These are phyloP conservation scores for Claviceps pazoutovae DNA, from an alignment of 2,329 filamentous ascomycete species.

Conservation along the genomic window DNA sequence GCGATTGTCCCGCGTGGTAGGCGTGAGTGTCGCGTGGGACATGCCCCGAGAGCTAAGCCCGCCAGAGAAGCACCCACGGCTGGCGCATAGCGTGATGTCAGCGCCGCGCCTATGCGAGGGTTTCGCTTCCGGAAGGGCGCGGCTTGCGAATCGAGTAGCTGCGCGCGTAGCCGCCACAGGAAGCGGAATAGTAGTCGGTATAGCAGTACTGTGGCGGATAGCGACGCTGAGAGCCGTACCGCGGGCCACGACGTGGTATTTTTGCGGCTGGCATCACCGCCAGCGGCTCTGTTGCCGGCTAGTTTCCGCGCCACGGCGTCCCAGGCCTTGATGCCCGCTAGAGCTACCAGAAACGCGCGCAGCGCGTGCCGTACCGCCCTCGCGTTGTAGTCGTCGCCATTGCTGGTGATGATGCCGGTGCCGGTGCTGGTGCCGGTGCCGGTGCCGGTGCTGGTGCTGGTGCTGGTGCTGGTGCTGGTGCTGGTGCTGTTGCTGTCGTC, in stretches of 20 bases:
- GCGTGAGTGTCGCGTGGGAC: conserved; percentile 32
- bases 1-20: conserved; percentile 64
- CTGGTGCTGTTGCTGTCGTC: conserved; percentile 27
- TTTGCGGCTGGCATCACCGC: too few species aligned
- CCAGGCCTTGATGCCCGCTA: conserved; percentile 49
- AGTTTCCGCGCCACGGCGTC: conserved; percentile 37
- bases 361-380: conserved; percentile 57
- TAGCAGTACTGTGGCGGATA: conserved; percentile 74
- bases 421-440: conserved; percentile 41
- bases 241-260: conserved; percentile 37
- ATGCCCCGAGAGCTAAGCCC: conserved; percentile 68
- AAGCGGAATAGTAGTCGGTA: conserved; percentile 87
- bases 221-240: conserved; percentile 64
- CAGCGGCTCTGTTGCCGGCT: conserved; percentile 25
- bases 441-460: conserved; percentile 42
- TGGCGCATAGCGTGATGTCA: conserved; percentile 75
- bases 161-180: conserved; percentile 63
- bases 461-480: conserved; percentile 39
- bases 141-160: conserved; percentile 68
- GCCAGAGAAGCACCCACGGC: conserved; percentile 83
- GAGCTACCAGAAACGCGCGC: conserved; percentile 54
- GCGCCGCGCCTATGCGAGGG: conserved; percentile 54
- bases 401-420: conserved; percentile 11
- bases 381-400: conserved; percentile 52
- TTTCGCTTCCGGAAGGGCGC: conserved; percentile 72